Conservation (phyloP, 2,329 filamentous ascomycete genomes). For the Shiraia sp. region DNA sequence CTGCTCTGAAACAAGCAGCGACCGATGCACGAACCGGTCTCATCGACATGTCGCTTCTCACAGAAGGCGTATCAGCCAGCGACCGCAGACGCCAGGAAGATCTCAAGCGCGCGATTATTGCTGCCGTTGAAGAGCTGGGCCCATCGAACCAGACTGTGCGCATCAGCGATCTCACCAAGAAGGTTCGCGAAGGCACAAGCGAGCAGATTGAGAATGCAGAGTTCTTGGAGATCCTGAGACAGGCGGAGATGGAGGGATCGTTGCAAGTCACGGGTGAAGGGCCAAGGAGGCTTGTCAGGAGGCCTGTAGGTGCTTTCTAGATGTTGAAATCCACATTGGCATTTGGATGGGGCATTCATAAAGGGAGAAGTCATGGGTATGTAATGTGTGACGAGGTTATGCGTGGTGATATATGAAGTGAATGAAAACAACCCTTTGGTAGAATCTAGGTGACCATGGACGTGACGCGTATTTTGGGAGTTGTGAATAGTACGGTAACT, state of each 20-base stretch:
- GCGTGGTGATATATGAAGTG: neutral
- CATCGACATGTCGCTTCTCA: slow-evolving; percentile 95
- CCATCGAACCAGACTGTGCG: slow-evolving; percentile 66
- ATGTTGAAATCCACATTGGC: neutral
- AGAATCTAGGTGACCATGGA: no score
- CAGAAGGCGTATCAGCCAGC: slow-evolving; percentile 88
- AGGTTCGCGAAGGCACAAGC: slow-evolving; percentile 62
- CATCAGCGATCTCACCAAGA: slow-evolving; percentile 76
- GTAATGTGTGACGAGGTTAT: neutral
- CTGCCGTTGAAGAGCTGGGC: slow-evolving; percentile 75
- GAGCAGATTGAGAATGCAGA: slow-evolving; percentile 74
- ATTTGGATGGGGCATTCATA: neutral
- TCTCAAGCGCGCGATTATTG: slow-evolving; percentile 77
- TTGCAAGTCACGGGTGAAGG: slow-evolving; percentile 85
- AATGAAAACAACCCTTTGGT: no score
- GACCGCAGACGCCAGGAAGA: slow-evolving; percentile 83
- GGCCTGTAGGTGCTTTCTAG: slow-evolving; percentile 56
- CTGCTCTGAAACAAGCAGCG: slow-evolving; percentile 93
- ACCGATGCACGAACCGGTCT: slow-evolving; percentile 88
- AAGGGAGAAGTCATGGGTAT: neutral
- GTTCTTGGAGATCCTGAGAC: slow-evolving; percentile 79
- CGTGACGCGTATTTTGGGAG: no score
- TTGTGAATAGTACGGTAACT: no score
- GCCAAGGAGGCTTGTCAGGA: slow-evolving; percentile 76
- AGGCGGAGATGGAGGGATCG: slow-evolving; percentile 81